phyloP scores from a whole-genome alignment of 225 moss, liverwort and hornwort genomes.

The Marchantia paleacea region DNA sequence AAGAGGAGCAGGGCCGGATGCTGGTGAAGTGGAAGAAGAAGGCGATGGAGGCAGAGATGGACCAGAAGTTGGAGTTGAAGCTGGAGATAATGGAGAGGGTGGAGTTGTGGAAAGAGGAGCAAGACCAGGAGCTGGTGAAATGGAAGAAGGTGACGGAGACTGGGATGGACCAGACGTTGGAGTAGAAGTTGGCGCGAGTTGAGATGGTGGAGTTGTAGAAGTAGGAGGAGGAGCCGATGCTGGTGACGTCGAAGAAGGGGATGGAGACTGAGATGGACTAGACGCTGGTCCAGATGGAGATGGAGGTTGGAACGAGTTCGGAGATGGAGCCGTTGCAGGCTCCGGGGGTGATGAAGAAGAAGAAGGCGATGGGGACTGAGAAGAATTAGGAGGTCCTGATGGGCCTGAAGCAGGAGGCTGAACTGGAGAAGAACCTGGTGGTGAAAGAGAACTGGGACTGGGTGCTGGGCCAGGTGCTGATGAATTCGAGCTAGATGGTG shows the following conservation, averaged over 20 bases:
- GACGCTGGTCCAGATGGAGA: not conserved
- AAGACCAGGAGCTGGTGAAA: too few species aligned
- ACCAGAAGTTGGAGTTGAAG: not conserved
- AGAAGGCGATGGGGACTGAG: too few species aligned
- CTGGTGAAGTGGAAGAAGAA: too few species aligned
- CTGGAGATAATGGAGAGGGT: not conserved
- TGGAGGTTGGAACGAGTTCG: too few species aligned
- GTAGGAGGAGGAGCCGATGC: not conserved
- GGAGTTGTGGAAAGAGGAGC: not conserved
- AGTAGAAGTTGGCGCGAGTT: not conserved
- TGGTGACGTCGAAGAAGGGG: not conserved
- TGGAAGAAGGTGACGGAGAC: not conserved
- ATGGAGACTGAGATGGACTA: not conserved
- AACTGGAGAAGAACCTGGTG: not conserved
- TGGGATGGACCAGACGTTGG: not conserved
- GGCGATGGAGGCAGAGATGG: too few species aligned
- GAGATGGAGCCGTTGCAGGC: not conserved
- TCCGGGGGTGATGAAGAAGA: too few species aligned
- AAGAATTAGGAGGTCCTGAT: too few species aligned
- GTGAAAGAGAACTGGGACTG: too few species aligned
- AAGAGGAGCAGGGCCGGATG: too few species aligned
- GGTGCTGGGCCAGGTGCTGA: too few species aligned
- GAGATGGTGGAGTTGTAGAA: not conserved
- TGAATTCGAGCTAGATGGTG: not conserved
- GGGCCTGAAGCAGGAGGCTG: not conserved